Conservation (phyloP, 1,284 basidiomycete species). For the Austroboletus niveus region DNA sequence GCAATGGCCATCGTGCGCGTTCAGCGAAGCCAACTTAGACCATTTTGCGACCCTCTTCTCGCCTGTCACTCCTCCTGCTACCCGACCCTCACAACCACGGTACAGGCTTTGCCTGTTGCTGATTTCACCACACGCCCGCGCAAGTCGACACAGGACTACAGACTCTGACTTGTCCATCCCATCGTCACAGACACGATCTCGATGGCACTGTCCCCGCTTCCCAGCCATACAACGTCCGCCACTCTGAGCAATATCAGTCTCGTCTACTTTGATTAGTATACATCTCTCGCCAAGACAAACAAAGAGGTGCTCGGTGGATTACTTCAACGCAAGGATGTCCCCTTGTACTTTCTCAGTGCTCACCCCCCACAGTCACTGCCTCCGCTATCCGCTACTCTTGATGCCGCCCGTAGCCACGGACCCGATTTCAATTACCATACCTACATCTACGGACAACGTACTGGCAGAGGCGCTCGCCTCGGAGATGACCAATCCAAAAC, state of each 20-base stretch:
- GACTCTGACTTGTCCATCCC: constrained; percentile 71
- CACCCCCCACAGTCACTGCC: neutral
- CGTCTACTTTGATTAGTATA: constrained; percentile 59
- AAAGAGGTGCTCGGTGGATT: constrained; percentile 60
- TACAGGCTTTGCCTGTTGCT: neutral
- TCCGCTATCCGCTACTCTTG: neutral
- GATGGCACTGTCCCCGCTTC: neutral
- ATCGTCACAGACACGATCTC: constrained; percentile 36
- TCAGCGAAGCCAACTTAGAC: constrained; percentile 34
- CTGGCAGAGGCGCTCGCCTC: constrained; percentile 23
- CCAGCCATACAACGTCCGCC: neutral
- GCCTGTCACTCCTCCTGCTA: constrained; percentile 42
- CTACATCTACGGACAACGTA: constrained; percentile 15
- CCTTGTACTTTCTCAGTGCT: constrained; percentile 50
- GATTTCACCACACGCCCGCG: constrained; percentile 8
- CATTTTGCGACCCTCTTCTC: constrained; percentile 45
- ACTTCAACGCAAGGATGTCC: constrained; percentile 62
- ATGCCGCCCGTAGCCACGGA: too few species aligned
- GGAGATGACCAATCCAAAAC: constrained; percentile 12
- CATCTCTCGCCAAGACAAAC: constrained; percentile 50
- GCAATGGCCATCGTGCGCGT: too few species aligned
- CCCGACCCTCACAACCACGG: constrained; percentile 23
- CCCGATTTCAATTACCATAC: neutral
- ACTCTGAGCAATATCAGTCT: constrained; percentile 30
- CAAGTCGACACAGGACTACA: constrained; percentile 34